Evolutionary conservation across 305 asterid species (phyloP), one percentile per base, ranked within the genome.

Genomic region (Nicotiana rustica): DNA sequence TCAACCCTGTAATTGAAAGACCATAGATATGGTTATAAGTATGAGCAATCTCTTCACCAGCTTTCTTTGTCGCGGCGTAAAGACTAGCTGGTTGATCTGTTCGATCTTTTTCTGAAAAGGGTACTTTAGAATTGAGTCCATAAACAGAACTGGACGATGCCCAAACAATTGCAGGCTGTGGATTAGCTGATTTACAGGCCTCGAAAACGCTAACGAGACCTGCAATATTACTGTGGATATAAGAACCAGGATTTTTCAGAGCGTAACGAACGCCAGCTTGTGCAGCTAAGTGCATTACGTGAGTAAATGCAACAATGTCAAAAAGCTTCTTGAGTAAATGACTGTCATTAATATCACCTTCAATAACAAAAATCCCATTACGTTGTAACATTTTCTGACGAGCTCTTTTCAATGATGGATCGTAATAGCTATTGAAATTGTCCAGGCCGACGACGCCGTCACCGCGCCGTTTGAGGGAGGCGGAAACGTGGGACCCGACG

Each of bases 251-350:
- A 84, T 91, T 91, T 67, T 91, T 91, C 88, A 91, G 89, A 49
- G 95, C 93, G 92, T 91, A 91, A 0, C 93, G 88, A 4, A 91
- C 93, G 5, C 95, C 95, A 0, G 93, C 94, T 84, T 91, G 94
- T 41, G 94, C 94, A 1, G 93, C 94, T 61, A 91, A 82, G 67
- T 91, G 93, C 92, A 91, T 89, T 71, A 91, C 92, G 38, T 91
- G 93, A 38, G 89, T 90, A 61, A 91, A 91, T 0, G 64, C 81
- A 49, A 81, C 92, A 55, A 90, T 83, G 14, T 91, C 95, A 79
- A 91, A 91, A 68, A 91, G 88, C 80, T 85, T 89, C 2, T 88
- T 81, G 1, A 91, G 75, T 86, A 90, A 41, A 59, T 84, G 86
- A 44, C 84, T 90, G 83, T 91, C 95, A 86, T 90, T 91, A 67